These are phyloP conservation scores for Fusarium longipes DNA, from an alignment of 2,329 filamentous ascomycete genomes.

Conservation along the genomic window DNA sequence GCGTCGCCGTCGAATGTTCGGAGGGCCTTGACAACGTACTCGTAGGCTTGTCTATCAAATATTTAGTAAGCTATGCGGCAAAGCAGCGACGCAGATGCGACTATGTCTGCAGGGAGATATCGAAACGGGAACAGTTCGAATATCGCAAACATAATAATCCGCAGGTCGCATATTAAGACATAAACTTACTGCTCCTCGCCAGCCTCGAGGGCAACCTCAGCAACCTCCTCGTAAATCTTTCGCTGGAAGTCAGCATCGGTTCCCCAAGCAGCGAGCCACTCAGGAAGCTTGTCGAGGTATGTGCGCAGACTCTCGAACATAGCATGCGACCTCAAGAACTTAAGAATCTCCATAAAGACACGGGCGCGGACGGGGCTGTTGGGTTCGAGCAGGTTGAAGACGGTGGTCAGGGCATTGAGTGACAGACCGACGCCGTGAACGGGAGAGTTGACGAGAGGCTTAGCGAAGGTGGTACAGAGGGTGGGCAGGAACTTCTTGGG, in stretches of 20 bases:
- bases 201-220: constrained; percentile 81
- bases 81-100: background rate
- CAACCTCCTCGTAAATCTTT: constrained; percentile 84
- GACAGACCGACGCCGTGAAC: constrained; percentile 86
- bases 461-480: constrained; percentile 89
- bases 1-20: constrained; percentile 70
- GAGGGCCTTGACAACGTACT: constrained; percentile 73
- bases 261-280: constrained; percentile 87
- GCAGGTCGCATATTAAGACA: constrained; percentile 5
- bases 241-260: constrained; percentile 84
- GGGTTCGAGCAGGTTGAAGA: constrained; percentile 91
- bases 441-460: constrained; percentile 87
- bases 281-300: constrained; percentile 83
- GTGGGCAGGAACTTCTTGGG: constrained; percentile 86
- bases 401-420: constrained; percentile 89
- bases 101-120: background rate
- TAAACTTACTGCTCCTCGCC: constrained; percentile 78
- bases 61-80: constrained; percentile 30
- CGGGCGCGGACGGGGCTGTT: constrained; percentile 86
- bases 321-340: constrained; percentile 78
- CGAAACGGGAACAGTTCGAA: background rate
- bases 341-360: constrained; percentile 88
- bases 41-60: constrained; percentile 67
- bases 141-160: background rate
- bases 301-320: constrained; percentile 87